Base-by-base conservation (phyloP, 257 asterid genomes). In the Solanum medicagineum region DNA sequence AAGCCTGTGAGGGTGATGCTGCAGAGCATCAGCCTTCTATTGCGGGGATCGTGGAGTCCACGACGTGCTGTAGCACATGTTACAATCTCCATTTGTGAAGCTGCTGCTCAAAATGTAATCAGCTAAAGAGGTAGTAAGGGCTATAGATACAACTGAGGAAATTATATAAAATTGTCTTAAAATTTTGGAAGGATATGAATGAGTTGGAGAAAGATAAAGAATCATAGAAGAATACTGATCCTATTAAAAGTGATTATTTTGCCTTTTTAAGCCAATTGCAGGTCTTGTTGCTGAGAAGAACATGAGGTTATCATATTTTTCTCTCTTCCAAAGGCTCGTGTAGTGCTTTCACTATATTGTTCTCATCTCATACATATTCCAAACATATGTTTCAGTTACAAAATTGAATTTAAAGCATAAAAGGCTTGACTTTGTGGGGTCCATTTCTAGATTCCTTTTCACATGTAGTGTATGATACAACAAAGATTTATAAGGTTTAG, bases 41-140 rank as follows among this genome's bases (percentile, higher is more conserved):
- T 36, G 77, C 19, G 79, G 79, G 16, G 69, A 32, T 20, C 44
- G 55, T n/a, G 81, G 20, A 44, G 40, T 4, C 20, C 7, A 1
- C 5, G 12, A n/a, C 13, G 8, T n/a, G 57, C 57, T 26, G 45
- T 9, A 65, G 73, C 45, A 29, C 45, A 29, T 65, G 19, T 42
- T 71, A 71, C 55, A 20, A 44, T 71, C 80, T 71, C 80, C 80
- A 71, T 10, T 1, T 11, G 19, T 2, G 3, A 42, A 17, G 32
- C 55, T 71, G 87, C 98, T 94, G 94, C 95, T 93, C 57, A 97
- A 95, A 6, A 26, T 90, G 22, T 91, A 93, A 10, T 90, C 98
- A 80, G 95, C 91, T 60, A 91, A 87, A 91, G 98, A 93, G 10
- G 79, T 40, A 40, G 4, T 22, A 11, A 62, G 69, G 69, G 69